These are phyloP conservation scores for Chlorella vulgaris DNA, from an alignment of 139 green algal genomes.

Conservation along the genomic window DNA sequence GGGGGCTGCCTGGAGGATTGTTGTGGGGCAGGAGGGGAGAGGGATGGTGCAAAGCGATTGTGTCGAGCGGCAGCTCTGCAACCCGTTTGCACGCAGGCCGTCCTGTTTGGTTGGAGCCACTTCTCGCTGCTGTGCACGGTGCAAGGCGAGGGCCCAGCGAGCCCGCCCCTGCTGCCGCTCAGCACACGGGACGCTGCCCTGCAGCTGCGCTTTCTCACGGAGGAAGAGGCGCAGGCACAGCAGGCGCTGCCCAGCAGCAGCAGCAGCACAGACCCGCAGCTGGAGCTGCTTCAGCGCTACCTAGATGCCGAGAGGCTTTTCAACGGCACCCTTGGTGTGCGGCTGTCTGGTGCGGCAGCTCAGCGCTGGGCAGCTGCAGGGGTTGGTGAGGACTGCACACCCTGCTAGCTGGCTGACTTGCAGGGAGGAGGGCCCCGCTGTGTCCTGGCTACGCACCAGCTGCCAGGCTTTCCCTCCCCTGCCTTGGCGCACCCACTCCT, in stretches of 20 bases:
- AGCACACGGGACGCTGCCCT: slow-evolving; percentile 14
- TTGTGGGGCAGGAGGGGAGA: no score
- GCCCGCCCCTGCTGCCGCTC: slow-evolving; percentile 33
- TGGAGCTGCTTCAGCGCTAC: slow-evolving; percentile 21
- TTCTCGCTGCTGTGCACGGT: slow-evolving; percentile 30
- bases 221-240: background rate
- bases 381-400: background rate
- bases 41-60: no score
- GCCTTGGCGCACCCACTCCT: no score
- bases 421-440: background rate
- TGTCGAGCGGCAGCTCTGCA: no score
- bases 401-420: background rate
- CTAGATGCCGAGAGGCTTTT: slow-evolving; percentile 10
- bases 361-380: background rate
- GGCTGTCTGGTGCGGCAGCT: slow-evolving; percentile 4
- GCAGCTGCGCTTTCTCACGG: slow-evolving; percentile 25
- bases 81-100: background rate
- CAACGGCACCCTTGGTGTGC: slow-evolving; percentile 5
- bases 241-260: background rate
- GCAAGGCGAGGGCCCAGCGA: slow-evolving; percentile 23
- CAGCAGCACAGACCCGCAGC: background rate
- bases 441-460: background rate
- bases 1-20: background rate
- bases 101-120: slow-evolving; percentile 27
- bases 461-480: background rate